Base-by-base conservation (phyloP, 1,139 yeast species). In the Pichia sp. region DNA sequence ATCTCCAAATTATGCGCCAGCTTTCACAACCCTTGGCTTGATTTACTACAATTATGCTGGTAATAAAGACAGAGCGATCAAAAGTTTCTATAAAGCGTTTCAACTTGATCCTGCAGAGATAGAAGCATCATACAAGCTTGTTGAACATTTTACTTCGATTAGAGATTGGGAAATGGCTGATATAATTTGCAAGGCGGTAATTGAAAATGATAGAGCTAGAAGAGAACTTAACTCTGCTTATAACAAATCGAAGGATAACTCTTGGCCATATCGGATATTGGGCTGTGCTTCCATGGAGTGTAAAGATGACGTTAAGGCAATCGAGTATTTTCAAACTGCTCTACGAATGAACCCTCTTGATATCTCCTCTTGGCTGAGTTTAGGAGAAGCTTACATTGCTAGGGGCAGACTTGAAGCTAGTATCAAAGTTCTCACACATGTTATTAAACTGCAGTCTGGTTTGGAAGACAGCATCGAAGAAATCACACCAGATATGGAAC, bases 381-480 rank as follows among this genome's bases (percentile, higher is more conserved):
- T 93, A 42, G 99, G 99, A 23, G 99, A 95, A 68, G 95, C 97
- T 0, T 93, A 93, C 67, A 76, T 79, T 55, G 81, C 84, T 47
- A 82, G 95, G 69, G 99, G 99, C 5, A 78, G 97, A 59, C 74
- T 85, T 50, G 93, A 87, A 57, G 96, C 98, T 2, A 90, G 97
- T 0, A 77, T 80, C 8, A 90, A 87, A 66, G 97, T 95, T 1
- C 88, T 90, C 64, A 76, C 74, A 43, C 83, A 84, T 58, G 90
- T 93, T 0, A 65, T 80, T 45, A 73, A 75, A 29, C 62, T 87
- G 16, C 79, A 80, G 40, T 75, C 80, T 0, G 49, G 47, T 8
- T 26, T 43, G 16, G 23, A 11, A 1, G 64, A 67, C 1, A 78
- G 77, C 58, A 52, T 52, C 19, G 34, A 36, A 32, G 56, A 41